Conservation (phyloP, 2,329 filamentous ascomycete species). For the Aspergillus fructus region DNA sequence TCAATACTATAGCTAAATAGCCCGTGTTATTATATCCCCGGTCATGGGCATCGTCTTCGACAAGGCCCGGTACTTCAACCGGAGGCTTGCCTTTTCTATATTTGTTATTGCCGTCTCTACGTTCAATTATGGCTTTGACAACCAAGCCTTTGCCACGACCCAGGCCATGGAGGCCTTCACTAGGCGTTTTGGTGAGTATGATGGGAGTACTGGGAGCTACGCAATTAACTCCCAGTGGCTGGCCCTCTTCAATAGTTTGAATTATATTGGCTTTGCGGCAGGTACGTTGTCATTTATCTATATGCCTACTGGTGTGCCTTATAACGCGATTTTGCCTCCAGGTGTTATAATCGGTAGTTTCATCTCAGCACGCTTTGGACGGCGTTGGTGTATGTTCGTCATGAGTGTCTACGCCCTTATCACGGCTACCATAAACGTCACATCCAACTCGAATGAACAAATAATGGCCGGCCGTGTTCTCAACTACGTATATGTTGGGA, state of each 20-base stretch:
- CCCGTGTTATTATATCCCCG: too few relatives aligned
- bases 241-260: slow-evolving; percentile 29
- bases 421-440: slow-evolving; percentile 33
- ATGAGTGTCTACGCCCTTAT: slow-evolving; percentile 40
- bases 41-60: background rate
- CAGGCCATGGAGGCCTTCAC: slow-evolving; percentile 41
- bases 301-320: background rate
- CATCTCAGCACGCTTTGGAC: slow-evolving; percentile 31
- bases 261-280: slow-evolving; percentile 15
- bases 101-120: slow-evolving; percentile 37
- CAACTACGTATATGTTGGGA: slow-evolving; percentile 42
- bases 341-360: slow-evolving; percentile 31
- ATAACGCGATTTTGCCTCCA: background rate
- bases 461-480: slow-evolving; percentile 38
- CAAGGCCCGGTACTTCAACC: slow-evolving; percentile 11
- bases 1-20: too few relatives aligned
- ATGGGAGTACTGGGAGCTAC: slow-evolving; percentile 24
- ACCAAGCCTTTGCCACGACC: slow-evolving; percentile 37
- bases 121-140: slow-evolving; percentile 45
- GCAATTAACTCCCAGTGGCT: slow-evolving; percentile 32
- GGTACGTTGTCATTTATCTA: background rate
- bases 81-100: slow-evolving; percentile 5
- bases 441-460: slow-evolving; percentile 28
- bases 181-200: slow-evolving; percentile 33
- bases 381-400: slow-evolving; percentile 36